Evolutionary conservation across 768 basidiomycete species (phyloP).

Genomic region (Russula brevipes): DNA sequence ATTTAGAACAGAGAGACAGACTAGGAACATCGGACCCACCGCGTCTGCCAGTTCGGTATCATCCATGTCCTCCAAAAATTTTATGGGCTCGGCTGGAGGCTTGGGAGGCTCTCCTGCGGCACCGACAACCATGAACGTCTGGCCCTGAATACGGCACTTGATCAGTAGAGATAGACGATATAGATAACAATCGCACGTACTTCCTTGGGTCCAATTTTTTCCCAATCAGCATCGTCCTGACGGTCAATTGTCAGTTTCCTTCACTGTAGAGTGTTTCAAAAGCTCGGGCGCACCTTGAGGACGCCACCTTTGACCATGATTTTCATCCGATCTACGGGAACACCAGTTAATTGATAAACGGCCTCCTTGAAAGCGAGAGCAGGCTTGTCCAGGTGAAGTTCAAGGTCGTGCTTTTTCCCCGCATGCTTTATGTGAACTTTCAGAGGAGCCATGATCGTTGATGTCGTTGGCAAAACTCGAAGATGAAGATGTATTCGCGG

Average conservation of each 20-base stretch:
- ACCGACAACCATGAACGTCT: constrained; percentile 91
- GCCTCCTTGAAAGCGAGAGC: constrained; percentile 75
- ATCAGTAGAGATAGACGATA: neutral
- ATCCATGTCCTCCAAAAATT: constrained; percentile 93
- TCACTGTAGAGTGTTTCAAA: neutral
- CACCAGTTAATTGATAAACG: constrained; percentile 76
- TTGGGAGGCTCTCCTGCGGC: constrained; percentile 89
- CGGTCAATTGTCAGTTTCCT: neutral
- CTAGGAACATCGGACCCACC: constrained; percentile 40
- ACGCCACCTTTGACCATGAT: constrained; percentile 92
- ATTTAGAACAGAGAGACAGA: neutral
- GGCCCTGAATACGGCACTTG: constrained; percentile 48
- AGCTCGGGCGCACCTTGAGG: constrained; percentile 59
- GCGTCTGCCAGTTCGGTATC: constrained; percentile 75
- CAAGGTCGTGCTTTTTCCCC: constrained; percentile 68
- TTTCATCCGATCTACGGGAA: constrained; percentile 91
- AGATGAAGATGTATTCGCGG: neutral
- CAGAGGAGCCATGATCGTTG: constrained; percentile 53
- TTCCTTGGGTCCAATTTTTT: constrained; percentile 75
- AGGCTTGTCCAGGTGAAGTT: constrained; percentile 67
- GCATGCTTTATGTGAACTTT: constrained; percentile 87
- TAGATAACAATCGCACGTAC: constrained; percentile 38
- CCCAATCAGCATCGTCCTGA: constrained; percentile 84
- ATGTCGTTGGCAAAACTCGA: neutral
- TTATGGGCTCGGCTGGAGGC: constrained; percentile 69